Evolutionary conservation across 2,329 filamentous ascomycete species (phyloP), one percentile per base, ranked within the genome.

Genomic region (Aspergillus sp.): DNA sequence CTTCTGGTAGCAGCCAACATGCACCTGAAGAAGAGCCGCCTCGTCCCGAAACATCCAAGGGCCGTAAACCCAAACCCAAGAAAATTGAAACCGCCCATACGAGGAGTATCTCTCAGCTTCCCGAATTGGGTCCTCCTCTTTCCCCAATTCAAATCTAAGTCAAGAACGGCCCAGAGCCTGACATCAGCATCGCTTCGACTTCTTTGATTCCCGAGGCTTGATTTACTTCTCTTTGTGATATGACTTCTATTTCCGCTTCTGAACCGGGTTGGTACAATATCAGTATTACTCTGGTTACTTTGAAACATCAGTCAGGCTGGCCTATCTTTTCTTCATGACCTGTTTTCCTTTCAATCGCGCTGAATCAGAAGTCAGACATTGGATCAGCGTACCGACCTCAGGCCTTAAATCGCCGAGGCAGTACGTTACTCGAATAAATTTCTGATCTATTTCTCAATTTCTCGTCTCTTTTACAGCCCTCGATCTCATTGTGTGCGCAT

Each of bases 1-100:
- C 83, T 5, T 84, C 83, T 7, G 83, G 81, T 50, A 85, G 81
- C 52, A 78, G 73, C 64, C 78, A 80, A 53, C 72, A 72, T 37
- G 54, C 73, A 34, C 51, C 75, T 70, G 41, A 59, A 49, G 56
- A 66, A 40, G 50, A 63, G 37, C 44, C 50, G 13, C 50, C 54
- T 38, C 63, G 59, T 32, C 63, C 66, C 5, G 50, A 56, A 28
- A 61, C 63, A 8, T 53, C 59, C 11, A 59, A 60, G 33, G 46
- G 49, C 29, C 53, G 57, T 40, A 65, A 64, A 46, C 52, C 59
- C 27, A 59, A 52, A 28, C 63, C 64, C 2, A 60, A 56, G 38
- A 62, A 64, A 26, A 65, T 67, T 13, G 60, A 67, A 31, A 57
- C 58, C 6, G 31, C 49, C 8, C 66, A 70, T 48, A 51, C 54